Conservation (phyloP, 768 basidiomycete genomes). For the Collybia mongolica region DNA sequence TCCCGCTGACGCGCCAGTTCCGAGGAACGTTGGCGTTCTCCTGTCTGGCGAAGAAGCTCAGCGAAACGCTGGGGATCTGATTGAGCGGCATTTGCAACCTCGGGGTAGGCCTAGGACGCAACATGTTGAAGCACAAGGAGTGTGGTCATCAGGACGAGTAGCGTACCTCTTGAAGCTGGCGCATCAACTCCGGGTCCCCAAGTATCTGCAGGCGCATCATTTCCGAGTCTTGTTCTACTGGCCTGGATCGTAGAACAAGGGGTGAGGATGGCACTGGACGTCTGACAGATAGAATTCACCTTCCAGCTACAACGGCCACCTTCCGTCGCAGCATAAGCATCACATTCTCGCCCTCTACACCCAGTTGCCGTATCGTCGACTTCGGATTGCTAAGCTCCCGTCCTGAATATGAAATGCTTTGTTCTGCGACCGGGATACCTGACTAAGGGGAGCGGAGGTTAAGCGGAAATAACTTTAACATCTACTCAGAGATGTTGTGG, state of each 20-base stretch:
- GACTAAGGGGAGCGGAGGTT: conserved; percentile 45
- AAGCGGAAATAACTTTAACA: not conserved
- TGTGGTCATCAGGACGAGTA: not conserved
- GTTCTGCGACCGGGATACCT: conserved; percentile 68
- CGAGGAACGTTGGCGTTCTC: conserved; percentile 48
- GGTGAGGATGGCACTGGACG: no score
- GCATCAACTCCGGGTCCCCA: conserved; percentile 81
- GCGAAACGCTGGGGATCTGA: conserved; percentile 74
- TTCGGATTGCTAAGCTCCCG: conserved; percentile 65
- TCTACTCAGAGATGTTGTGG: not conserved
- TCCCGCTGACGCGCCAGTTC: conserved; percentile 61
- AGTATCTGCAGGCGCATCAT: conserved; percentile 88
- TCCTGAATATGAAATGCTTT: conserved; percentile 68
- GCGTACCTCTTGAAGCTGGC: conserved; percentile 65
- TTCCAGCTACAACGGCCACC: conserved; percentile 40
- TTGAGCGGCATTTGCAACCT: conserved; percentile 71
- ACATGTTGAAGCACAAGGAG: not conserved
- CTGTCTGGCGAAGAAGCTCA: conserved; percentile 62
- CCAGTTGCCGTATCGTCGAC: conserved; percentile 65
- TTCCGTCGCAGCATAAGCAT: conserved; percentile 70
- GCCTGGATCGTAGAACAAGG: conserved; percentile 34
- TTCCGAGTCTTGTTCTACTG: conserved; percentile 80
- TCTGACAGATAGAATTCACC: conserved; percentile 22
- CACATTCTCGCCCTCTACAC: conserved; percentile 56
- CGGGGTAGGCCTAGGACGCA: conserved; percentile 68